A percentile compares a stretch with the other conserved stretches of the same genome.
Evolutionary conservation across 192 early-diverging fungal species (phyloP).

Genomic region (Rhizoclosmatium globosum): DNA sequence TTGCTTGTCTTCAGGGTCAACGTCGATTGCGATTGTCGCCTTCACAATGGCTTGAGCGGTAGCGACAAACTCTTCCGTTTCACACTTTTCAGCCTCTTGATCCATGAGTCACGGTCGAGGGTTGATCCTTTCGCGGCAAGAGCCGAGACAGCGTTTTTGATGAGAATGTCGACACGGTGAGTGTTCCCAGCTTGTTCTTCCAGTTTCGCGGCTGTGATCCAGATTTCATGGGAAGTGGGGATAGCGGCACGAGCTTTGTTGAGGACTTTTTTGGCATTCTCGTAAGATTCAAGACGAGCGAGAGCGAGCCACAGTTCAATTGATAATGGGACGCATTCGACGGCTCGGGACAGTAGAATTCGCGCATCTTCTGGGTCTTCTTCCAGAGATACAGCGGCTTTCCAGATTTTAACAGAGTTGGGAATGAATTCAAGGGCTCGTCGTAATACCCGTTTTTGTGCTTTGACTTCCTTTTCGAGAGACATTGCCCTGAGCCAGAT

Average conservation of each 20-base stretch:
- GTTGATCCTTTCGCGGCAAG: conserved; percentile 72
- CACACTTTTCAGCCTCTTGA: conserved; percentile 85
- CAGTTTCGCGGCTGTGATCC: conserved; percentile 92
- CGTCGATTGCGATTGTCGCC: conserved; percentile 78
- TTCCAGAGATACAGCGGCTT: conserved; percentile 88
- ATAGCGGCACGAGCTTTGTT: conserved; percentile 87
- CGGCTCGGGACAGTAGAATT: conserved; percentile 89
- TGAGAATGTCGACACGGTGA: conserved; percentile 70
- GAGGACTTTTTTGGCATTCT: conserved; percentile 87
- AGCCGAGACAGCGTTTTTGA: conserved; percentile 68
- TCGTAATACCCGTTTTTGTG: conserved; percentile 84
- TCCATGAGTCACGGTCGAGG: conserved; percentile 87
- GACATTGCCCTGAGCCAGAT: conserved; percentile 91
- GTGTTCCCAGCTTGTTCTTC: conserved; percentile 83
- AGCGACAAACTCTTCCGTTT: conserved; percentile 76
- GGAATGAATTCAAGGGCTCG: conserved; percentile 94
- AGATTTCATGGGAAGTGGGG: conserved; percentile 92
- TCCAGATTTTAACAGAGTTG: conserved; percentile 92
- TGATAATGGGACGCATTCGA: conserved; percentile 89
- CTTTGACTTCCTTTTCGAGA: conserved; percentile 79
- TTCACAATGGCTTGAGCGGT: conserved; percentile 88
- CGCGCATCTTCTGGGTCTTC: conserved; percentile 91
- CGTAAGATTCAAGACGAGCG: conserved; percentile 88
- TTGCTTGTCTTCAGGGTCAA: conserved; percentile 81
- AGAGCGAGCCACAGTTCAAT: conserved; percentile 97